Evolutionary conservation across 1,284 basidiomycete genomes (phyloP), one percentile per base, ranked within the genome.

Genomic region (Cutaneotrichosporon cyanovorans): DNA sequence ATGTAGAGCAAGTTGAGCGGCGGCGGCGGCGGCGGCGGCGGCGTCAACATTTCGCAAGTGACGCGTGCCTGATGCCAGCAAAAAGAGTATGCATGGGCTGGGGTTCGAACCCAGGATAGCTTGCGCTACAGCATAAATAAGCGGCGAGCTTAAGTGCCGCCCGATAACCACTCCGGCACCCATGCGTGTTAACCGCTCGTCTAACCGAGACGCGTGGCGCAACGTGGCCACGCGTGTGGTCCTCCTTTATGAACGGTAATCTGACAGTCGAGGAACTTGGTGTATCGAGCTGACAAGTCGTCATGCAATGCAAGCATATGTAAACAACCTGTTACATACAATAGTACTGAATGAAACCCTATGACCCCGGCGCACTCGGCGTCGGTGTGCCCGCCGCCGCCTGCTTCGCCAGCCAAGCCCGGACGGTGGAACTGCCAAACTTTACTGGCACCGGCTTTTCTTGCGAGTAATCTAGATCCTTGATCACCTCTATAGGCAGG

Each of bases 351-450:
- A n/a, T n/a, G n/a, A n/a, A n/a, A n/a, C n/a, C n/a, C n/a, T n/a
- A n/a, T n/a, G n/a, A n/a, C n/a, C n/a, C n/a, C n/a, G n/a, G n/a
- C n/a, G n/a, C n/a, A n/a, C n/a, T 7, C 25, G 7, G 25, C 7
- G 25, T 28, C 25, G 25, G 25, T 28, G 7, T 12, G 8, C 8
- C 25, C 12, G 25, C 25, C 12, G 25, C 25, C 25, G 25, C 25
- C 25, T 16, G 14, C 25, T 45, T 30, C 25, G 39, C 59, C 21
- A 93, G 81, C 86, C 87, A 92, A 56, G 83, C 76, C 25, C 90
- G 76, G 56, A 95, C 90, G 52, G 78, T 85, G 8, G 88, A 90
- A 65, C 87, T 91, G 63, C 90, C 89, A 78, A 93, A 81, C 75
- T 93, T 93, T 7, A 28, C 25, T 28, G 7, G 25, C 33, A 81